Percentiles rank a stretch among this genome's conserved stretches.
Conservation (phyloP, 192 early-diverging fungal genomes). For the Linnemannia hyalina region DNA sequence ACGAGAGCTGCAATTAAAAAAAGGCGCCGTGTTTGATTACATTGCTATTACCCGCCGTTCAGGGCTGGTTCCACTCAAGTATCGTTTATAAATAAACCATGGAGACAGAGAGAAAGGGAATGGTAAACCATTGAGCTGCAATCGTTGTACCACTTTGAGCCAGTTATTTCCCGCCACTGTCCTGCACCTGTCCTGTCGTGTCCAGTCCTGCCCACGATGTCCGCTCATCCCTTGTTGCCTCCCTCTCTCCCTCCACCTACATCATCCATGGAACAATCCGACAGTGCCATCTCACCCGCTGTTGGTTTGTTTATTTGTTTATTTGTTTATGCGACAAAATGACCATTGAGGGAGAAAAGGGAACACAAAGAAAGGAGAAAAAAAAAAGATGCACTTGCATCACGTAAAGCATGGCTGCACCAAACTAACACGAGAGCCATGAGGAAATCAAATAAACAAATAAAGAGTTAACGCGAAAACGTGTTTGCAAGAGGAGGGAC, state of each 20-base stretch:
- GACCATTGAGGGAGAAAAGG: neutral
- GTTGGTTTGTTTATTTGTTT: neutral
- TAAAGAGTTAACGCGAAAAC: slow-evolving; percentile 2
- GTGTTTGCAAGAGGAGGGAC: neutral
- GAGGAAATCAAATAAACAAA: neutral
- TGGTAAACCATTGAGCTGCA: neutral
- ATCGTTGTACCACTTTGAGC: neutral
- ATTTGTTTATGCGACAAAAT: neutral
- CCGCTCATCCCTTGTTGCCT: neutral
- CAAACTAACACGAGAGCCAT: neutral
- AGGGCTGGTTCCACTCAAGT: neutral
- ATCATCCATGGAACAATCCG: neutral
- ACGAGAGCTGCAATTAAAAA: neutral
- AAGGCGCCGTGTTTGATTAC: neutral
- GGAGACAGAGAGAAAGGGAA: neutral
- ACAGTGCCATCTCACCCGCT: neutral
- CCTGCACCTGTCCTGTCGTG: neutral
- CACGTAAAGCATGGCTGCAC: neutral
- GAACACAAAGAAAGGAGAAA: neutral
- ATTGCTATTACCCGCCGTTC: neutral
- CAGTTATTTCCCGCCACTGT: slow-evolving; percentile 6
- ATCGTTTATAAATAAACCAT: neutral
- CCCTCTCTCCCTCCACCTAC: neutral
- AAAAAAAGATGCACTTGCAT: slow-evolving; percentile 10
- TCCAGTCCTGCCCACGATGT: neutral